A percentile compares a stretch with the other conserved stretches of the same genome.
These are phyloP conservation scores for Parachaetomium inaequale DNA, from an alignment of 495 filamentous ascomycete species.

Conservation along the genomic window DNA sequence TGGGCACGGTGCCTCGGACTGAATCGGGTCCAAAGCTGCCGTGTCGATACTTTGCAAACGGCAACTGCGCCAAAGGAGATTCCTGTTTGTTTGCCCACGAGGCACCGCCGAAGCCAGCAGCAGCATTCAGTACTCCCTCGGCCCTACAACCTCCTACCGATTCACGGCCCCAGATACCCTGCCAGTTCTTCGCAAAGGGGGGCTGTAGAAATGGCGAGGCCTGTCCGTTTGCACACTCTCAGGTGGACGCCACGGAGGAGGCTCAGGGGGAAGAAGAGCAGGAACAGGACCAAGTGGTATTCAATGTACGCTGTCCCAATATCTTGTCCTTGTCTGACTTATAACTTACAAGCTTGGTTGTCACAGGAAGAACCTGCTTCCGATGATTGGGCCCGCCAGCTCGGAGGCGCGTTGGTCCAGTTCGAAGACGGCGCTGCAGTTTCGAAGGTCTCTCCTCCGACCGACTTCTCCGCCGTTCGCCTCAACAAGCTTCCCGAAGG, in stretches of 20 bases:
- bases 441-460: slow-evolving; percentile 20
- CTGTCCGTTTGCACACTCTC: slow-evolving; percentile 15
- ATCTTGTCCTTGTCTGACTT: background rate
- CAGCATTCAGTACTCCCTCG: background rate
- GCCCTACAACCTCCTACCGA: background rate
- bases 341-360: background rate
- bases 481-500: slow-evolving; percentile 25
- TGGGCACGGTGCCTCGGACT: too few relatives aligned
- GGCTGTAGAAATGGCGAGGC: slow-evolving; percentile 8
- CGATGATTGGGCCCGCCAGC: slow-evolving; percentile 22
- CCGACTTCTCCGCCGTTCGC: slow-evolving; percentile 34
- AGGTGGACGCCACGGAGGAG: background rate
- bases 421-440: slow-evolving; percentile 32
- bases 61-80: background rate
- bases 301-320: background rate
- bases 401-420: slow-evolving; percentile 27
- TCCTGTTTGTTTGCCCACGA: background rate
- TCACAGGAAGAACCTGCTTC: background rate
- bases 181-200: slow-evolving; percentile 16
- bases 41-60: background rate
- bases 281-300: background rate
- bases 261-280: background rate
- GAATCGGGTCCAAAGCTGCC: background rate
- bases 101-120: background rate
- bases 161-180: slow-evolving; percentile 17